A percentile compares a stretch with the other conserved stretches of the same genome.
Evolutionary conservation across 352 stramenopile species (phyloP).

Genomic region (Blastocystis sp.): DNA sequence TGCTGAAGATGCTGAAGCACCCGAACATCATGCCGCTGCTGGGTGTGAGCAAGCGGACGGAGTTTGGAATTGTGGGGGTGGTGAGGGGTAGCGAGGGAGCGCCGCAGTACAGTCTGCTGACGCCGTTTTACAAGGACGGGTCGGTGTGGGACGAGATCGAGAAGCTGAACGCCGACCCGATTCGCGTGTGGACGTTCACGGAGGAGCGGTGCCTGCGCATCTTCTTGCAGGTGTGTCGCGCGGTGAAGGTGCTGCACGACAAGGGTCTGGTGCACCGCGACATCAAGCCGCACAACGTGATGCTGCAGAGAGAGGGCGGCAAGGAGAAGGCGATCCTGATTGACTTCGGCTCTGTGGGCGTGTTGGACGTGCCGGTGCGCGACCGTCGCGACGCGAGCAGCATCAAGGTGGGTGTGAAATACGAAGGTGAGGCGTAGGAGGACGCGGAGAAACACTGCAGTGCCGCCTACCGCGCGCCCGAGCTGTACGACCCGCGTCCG

Average conservation of each 20-base stretch:
- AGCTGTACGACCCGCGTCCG: slow-evolving; percentile 59
- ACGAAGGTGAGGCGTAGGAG: slow-evolving; percentile 33
- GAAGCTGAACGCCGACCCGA: slow-evolving; percentile 30
- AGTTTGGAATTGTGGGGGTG: background rate
- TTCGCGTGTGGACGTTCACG: slow-evolving; percentile 66
- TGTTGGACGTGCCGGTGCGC: slow-evolving; percentile 29
- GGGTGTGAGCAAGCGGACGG: slow-evolving; percentile 16
- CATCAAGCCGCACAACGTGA: slow-evolving; percentile 69
- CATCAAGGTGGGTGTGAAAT: slow-evolving; percentile 28
- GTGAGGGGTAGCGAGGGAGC: slow-evolving; percentile 1
- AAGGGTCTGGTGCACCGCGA: slow-evolving; percentile 67
- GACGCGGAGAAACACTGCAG: slow-evolving; percentile 68
- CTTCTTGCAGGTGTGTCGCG: slow-evolving; percentile 49
- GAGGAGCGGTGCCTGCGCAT: slow-evolving; percentile 49
- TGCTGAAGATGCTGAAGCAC: slow-evolving; percentile 53
- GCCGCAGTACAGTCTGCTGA: slow-evolving; percentile 48
- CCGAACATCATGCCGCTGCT: slow-evolving; percentile 62
- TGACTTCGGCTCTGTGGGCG: slow-evolving; percentile 49
- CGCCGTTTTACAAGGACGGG: slow-evolving; percentile 40
- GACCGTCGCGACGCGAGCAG: slow-evolving; percentile 47
- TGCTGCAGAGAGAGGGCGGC: slow-evolving; percentile 34
- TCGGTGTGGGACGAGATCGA: slow-evolving; percentile 64
- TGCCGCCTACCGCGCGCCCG: slow-evolving; percentile 67
- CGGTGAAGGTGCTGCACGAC: slow-evolving; percentile 66
- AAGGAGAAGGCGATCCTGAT: slow-evolving; percentile 66